phyloP scores from a whole-genome alignment of 2,329 filamentous ascomycete genomes.

The Celoporthe dispersa region DNA sequence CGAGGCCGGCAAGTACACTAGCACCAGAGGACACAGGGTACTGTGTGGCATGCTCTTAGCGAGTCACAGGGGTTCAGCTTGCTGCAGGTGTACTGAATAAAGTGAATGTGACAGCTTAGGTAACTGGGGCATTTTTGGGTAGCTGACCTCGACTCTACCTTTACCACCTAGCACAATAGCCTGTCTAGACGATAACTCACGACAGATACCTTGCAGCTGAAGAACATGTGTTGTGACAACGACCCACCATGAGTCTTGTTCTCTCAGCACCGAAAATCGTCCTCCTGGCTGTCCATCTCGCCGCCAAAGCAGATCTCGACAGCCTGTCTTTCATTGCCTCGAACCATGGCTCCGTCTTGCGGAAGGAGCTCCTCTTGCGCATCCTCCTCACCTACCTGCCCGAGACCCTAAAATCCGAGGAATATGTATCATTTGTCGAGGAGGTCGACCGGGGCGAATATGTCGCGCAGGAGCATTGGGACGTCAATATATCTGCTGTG shows the following conservation, averaged over 20 bases:
- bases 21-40: neutral
- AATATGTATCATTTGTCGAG: slow-evolving; percentile 65
- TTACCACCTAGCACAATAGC: neutral
- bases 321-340: slow-evolving; percentile 64
- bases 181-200: neutral
- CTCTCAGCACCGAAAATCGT: slow-evolving; percentile 71
- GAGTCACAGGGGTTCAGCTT: neutral
- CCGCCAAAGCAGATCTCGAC: slow-evolving; percentile 67
- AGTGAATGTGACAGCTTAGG: slow-evolving; percentile 11
- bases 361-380: slow-evolving; percentile 68
- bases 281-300: slow-evolving; percentile 73
- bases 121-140: slow-evolving; percentile 17
- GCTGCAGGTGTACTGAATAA: neutral
- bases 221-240: slow-evolving; percentile 31
- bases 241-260: slow-evolving; percentile 43
- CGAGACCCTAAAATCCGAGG: slow-evolving; percentile 66
- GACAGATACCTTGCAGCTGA: slow-evolving; percentile 2
- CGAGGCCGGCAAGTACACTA: slow-evolving; percentile 3
- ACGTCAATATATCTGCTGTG: slow-evolving; percentile 61
- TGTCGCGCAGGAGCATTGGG: slow-evolving; percentile 43
- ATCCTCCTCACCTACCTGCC: slow-evolving; percentile 79
- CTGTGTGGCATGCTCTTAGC: neutral
- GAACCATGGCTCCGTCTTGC: slow-evolving; percentile 60
- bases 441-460: slow-evolving; percentile 57
- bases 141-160: slow-evolving; percentile 15